Base-by-base conservation (phyloP, 768 basidiomycete genomes). In the Trametes sanguinea region DNA sequence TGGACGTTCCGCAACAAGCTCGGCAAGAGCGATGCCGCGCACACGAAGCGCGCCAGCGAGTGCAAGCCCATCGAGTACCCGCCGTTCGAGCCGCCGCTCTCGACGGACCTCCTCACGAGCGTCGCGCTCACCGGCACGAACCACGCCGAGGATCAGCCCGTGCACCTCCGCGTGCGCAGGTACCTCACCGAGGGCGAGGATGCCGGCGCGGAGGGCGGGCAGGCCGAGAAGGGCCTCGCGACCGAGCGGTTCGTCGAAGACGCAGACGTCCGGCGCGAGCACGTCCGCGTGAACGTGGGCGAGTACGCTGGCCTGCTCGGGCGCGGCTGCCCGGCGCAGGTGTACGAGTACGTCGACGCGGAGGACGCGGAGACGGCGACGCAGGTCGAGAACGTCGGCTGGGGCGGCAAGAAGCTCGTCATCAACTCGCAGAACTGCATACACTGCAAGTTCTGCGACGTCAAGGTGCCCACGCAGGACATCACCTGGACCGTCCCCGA, bases 401-500 rank as follows among this genome's bases (percentile, higher is more conserved):
- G 88, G 81, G 81, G 81, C 29, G 93, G 94, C 6, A 92, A 90
- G 74, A 92, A 90, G 76, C 79, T 99, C 55, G 90, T 98, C 29
- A 99, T 98, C 71, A 99, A 99, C 75, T 91, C 94, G 2, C 67
- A 95, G 90, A 93, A 94, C 68, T 93, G 92, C 71, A 92, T 93
- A 39, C 92, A 96, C 72, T 97, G 94, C 79, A 97, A 95, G 75
- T 79, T 97, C 45, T 99, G 96, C 73, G 94, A 95, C 63, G 87
- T 99, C 77, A 98, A 99, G 77, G 91, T 91, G 4, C 95, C 95
- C 3, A 94, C 94, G 2, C 93, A 97, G 72, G 96, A 98, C 73
- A 97, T 99, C 67, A 92, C 89, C 14, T 98, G 96, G 96, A 89
- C 87, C 5, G 94, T 97, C 0, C 97, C 97, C 0, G 95, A 98